phyloP scores from a whole-genome alignment of 768 basidiomycete species.

The Mrakia frigida region DNA sequence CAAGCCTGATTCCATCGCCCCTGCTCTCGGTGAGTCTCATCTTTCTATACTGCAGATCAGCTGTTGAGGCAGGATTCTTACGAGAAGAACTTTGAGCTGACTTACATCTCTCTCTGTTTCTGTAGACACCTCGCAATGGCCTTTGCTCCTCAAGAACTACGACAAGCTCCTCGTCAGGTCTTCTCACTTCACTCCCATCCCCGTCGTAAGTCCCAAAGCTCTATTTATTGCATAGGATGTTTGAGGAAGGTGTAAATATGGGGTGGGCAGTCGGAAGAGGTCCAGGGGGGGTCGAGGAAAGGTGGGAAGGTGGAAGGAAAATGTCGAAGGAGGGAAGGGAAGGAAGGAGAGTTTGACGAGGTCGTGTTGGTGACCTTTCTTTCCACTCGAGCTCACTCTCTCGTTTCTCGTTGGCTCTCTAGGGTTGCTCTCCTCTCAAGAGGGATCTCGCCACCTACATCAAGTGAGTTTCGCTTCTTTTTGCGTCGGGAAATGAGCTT shows the following conservation, averaged over 20 bases:
- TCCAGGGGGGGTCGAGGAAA: not conserved
- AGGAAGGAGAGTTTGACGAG: not conserved
- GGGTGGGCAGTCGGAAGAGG: not conserved
- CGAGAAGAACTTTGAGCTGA: not conserved
- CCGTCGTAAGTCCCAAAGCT: conserved; percentile 48
- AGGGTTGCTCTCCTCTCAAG: conserved; percentile 86
- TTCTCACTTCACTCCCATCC: conserved; percentile 96
- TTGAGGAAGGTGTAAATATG: not conserved
- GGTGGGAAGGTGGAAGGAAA: not conserved
- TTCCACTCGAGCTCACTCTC: not conserved
- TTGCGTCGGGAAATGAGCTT: not conserved
- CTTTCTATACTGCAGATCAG: not conserved
- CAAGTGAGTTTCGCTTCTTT: conserved; percentile 54
- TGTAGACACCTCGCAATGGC: conserved; percentile 91
- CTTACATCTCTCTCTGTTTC: not conserved
- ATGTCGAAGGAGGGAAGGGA: not conserved
- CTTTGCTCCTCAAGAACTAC: conserved; percentile 95
- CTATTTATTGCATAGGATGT: not conserved
- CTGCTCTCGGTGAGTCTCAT: conserved; percentile 42
- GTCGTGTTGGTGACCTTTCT: not conserved
- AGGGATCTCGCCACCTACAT: conserved; percentile 87
- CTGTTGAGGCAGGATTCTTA: not conserved
- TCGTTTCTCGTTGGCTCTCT: not conserved
- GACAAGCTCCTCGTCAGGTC: conserved; percentile 92
- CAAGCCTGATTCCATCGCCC: conserved; percentile 44